These are phyloP conservation scores for Centella asiatica DNA, from an alignment of 129 eudicot species.

Conservation along the genomic window DNA sequence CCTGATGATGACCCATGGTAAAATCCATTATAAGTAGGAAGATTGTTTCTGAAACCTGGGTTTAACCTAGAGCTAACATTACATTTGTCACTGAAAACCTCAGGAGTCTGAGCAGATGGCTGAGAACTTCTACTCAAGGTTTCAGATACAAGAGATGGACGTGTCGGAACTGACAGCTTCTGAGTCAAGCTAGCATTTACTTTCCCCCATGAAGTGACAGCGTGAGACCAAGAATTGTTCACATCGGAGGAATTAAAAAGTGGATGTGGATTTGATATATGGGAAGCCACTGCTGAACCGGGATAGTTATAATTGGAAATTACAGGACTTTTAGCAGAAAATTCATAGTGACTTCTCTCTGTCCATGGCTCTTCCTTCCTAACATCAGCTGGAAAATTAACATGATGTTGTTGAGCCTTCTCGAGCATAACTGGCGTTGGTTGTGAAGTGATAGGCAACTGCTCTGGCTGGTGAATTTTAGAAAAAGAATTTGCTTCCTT, in stretches of 20 bases:
- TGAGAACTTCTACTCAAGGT: conserved; percentile 24
- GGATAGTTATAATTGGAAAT: conserved; percentile 31
- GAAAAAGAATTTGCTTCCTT: conserved; percentile 21
- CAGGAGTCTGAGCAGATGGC: conserved; percentile 35
- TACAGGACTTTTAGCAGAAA: conserved; percentile 28
- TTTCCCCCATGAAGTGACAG: conserved; percentile 45
- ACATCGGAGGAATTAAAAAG: conserved; percentile 38
- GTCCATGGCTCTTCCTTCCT: conserved; percentile 28
- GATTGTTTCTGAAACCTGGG: conserved; percentile 20
- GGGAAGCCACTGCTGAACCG: conserved; percentile 36
- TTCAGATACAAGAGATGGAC: conserved; percentile 34
- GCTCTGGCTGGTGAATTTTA: conserved; percentile 25
- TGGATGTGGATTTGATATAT: conserved; percentile 29
- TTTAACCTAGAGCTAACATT: conserved; percentile 27
- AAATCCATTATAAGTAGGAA: conserved; percentile 35
- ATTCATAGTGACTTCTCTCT: conserved; percentile 25
- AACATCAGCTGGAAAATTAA: conserved; percentile 25
- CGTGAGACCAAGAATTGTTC: conserved; percentile 37
- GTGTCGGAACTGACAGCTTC: conserved; percentile 39
- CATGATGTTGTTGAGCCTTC: conserved; percentile 22
- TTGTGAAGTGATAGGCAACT: conserved; percentile 17
- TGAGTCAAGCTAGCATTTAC: conserved; percentile 40
- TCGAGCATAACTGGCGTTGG: conserved; percentile 17
- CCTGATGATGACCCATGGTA: conserved; percentile 56
- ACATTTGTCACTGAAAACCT: conserved; percentile 44